These are phyloP conservation scores for Extremus antarcticus DNA, from an alignment of 495 filamentous ascomycete genomes.

Conservation along the genomic window DNA sequence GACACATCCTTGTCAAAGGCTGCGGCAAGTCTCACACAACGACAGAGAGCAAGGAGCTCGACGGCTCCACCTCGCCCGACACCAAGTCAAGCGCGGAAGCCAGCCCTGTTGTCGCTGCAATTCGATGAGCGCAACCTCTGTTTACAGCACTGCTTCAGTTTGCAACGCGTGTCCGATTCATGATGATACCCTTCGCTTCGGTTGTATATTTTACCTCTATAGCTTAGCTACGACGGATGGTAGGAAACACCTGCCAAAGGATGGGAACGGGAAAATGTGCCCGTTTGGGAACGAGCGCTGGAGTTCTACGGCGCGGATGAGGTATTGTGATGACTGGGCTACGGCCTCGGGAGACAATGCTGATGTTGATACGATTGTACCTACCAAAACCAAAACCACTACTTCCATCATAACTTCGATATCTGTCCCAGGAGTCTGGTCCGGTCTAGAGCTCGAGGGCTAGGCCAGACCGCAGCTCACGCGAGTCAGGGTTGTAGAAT, in stretches of 20 bases:
- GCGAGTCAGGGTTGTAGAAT: too few species aligned
- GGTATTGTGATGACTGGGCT: neutral
- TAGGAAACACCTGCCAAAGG: neutral
- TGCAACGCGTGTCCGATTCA: neutral
- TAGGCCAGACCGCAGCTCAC: too few species aligned
- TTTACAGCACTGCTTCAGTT: neutral
- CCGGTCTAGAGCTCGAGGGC: too few species aligned
- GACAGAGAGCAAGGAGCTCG: conserved; percentile 27
- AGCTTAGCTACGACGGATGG: neutral
- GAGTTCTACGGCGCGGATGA: neutral
- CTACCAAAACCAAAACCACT: neutral
- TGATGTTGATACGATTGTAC: neutral
- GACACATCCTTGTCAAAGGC: conserved; percentile 88
- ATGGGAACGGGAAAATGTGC: neutral
- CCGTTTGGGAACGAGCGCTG: neutral
- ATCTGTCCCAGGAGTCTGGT: too few species aligned
- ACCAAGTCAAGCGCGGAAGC: conserved; percentile 18
- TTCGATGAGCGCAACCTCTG: neutral
- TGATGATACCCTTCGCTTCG: conserved; percentile 10
- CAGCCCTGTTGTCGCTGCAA: conserved; percentile 18
- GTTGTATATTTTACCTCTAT: neutral
- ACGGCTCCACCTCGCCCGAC: conserved; percentile 26
- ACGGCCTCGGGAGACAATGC: neutral
- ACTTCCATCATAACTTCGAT: neutral
- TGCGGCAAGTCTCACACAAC: conserved; percentile 50